These are phyloP conservation scores for Wickerhamiella infanticola DNA, from an alignment of 1,139 yeast species.

Conservation along the genomic window DNA sequence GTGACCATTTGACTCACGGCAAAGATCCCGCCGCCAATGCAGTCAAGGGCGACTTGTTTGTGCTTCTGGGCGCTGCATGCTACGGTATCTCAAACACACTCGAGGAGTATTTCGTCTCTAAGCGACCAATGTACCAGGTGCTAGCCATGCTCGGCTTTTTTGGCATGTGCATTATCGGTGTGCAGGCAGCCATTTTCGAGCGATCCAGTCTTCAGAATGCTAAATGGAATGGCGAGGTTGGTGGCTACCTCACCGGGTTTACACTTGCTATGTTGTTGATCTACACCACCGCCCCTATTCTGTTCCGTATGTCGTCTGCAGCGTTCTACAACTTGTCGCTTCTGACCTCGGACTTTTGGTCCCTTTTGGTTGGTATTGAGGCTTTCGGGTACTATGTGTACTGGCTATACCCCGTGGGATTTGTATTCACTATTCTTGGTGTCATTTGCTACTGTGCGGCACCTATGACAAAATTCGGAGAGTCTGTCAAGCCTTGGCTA, in stretches of 20 bases:
- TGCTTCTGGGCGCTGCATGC: constrained; percentile 30
- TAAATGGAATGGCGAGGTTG: constrained; percentile 26
- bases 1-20: constrained; percentile 28
- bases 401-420: constrained; percentile 34
- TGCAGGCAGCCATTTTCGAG: constrained; percentile 30
- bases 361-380: constrained; percentile 28
- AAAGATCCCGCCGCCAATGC: constrained; percentile 24
- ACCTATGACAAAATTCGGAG: constrained; percentile 24
- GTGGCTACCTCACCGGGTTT: constrained; percentile 30
- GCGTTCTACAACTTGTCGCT: constrained; percentile 31
- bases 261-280: constrained; percentile 26
- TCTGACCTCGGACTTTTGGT: constrained; percentile 32
- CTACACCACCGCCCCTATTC: constrained; percentile 28
- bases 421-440: constrained; percentile 29
- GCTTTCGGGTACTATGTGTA: constrained; percentile 30
- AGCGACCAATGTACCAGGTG: constrained; percentile 31
- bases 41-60: constrained; percentile 32
- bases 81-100: constrained; percentile 31
- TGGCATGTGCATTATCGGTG: constrained; percentile 29
- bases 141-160: constrained; percentile 30
- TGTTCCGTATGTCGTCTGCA: constrained; percentile 32
- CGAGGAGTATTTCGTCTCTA: constrained; percentile 31
- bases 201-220: constrained; percentile 25
- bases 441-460: constrained; percentile 28
- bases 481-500: constrained; percentile 32